A percentile compares a stretch with the other conserved stretches of the same genome.
Evolutionary conservation across 352 stramenopile genomes (phyloP).

Genomic region (Globisporangium lucens): DNA sequence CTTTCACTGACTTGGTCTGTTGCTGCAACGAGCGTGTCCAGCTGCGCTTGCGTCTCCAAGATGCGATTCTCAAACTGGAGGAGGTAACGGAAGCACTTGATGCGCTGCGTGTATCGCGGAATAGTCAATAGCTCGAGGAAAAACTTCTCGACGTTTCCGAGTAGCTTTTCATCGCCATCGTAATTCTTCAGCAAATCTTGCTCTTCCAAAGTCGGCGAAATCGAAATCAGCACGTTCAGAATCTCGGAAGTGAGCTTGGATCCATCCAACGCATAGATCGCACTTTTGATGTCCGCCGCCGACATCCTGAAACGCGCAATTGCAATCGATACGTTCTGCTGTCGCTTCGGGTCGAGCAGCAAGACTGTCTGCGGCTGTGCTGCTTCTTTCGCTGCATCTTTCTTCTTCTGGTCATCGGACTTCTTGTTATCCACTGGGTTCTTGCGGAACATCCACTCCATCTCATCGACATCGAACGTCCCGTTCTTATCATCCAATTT

Average conservation of each 20-base stretch:
- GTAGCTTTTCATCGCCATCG: slow-evolving; percentile 78
- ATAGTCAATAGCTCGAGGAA: slow-evolving; percentile 86
- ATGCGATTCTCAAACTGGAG: slow-evolving; percentile 85
- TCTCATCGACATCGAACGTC: slow-evolving; percentile 69
- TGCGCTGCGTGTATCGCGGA: slow-evolving; percentile 82
- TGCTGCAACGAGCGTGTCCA: slow-evolving; percentile 78
- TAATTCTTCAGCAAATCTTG: slow-evolving; percentile 91
- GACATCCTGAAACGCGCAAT: slow-evolving; percentile 95
- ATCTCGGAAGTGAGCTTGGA: slow-evolving; percentile 74
- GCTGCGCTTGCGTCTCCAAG: slow-evolving; percentile 74
- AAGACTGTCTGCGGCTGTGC: slow-evolving; percentile 64
- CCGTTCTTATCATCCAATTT: slow-evolving; percentile 73
- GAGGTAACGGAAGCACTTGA: slow-evolving; percentile 88
- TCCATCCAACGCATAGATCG: slow-evolving; percentile 81
- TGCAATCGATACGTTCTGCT: slow-evolving; percentile 98
- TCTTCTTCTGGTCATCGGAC: slow-evolving; percentile 73
- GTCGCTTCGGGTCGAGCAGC: slow-evolving; percentile 94
- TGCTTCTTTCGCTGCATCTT: slow-evolving; percentile 45
- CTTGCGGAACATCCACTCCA: slow-evolving; percentile 90
- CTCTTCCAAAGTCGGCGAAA: slow-evolving; percentile 86
- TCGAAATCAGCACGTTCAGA: slow-evolving; percentile 85
- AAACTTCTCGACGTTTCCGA: slow-evolving; percentile 88
- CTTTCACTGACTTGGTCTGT: slow-evolving; percentile 81
- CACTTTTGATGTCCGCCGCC: slow-evolving; percentile 78
- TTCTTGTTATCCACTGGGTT: slow-evolving; percentile 64